A percentile compares a stretch with the other conserved stretches of the same genome.
These are phyloP conservation scores for Cladosporium austrohemisphaericum DNA, from an alignment of 2,329 filamentous ascomycete genomes.

Conservation along the genomic window DNA sequence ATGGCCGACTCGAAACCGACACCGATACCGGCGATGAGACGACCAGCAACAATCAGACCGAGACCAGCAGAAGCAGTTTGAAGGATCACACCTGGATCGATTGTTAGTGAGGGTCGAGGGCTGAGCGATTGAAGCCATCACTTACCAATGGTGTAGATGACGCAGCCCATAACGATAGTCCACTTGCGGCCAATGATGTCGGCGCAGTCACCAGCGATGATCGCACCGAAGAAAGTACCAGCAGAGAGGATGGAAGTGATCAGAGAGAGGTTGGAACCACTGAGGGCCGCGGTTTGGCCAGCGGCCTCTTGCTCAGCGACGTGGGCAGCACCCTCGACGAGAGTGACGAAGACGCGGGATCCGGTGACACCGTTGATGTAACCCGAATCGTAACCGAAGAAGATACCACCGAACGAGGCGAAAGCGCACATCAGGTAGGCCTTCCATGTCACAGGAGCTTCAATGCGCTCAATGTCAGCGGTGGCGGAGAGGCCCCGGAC, in stretches of 20 bases:
- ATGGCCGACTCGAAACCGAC: conserved; percentile 78
- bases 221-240: conserved; percentile 70
- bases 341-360: conserved; percentile 49
- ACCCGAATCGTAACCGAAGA: conserved; percentile 76
- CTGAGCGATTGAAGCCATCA: not conserved
- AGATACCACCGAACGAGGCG: conserved; percentile 56
- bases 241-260: conserved; percentile 72
- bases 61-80: conserved; percentile 58
- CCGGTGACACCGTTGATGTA: conserved; percentile 57
- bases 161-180: conserved; percentile 68
- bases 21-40: conserved; percentile 71
- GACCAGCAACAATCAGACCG: conserved; percentile 65
- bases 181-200: conserved; percentile 71
- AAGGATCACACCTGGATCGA: conserved; percentile 50
- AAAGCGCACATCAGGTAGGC: conserved; percentile 44
- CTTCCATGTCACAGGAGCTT: conserved; percentile 42
- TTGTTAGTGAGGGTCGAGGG: not conserved
- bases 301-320: not conserved
- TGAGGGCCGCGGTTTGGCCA: conserved; percentile 23
- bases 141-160: conserved; percentile 59
- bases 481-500: conserved; percentile 37
- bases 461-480: conserved; percentile 51
- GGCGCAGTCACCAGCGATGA: conserved; percentile 73
- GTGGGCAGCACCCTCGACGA: conserved; percentile 45
- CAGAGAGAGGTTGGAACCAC: conserved; percentile 47